phyloP scores from a whole-genome alignment of 768 basidiomycete species.

The Lentinula lateritia region DNA sequence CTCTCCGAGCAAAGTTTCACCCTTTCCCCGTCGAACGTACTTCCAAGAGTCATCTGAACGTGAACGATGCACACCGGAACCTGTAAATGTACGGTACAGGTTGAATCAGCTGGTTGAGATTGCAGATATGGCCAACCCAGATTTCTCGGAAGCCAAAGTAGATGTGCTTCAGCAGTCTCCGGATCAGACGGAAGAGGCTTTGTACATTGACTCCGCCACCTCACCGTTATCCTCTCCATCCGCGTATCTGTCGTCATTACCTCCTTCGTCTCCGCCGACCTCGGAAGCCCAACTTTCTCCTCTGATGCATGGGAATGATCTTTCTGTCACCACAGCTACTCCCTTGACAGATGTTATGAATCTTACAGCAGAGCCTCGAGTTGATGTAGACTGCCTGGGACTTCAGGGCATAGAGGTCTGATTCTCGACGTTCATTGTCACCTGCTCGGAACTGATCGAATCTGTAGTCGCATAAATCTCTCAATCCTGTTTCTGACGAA shows the following conservation, averaged over 20 bases:
- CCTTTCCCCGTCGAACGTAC: slow-evolving; percentile 1
- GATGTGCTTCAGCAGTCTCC: background rate
- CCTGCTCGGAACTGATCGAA: background rate
- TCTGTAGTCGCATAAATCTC: background rate
- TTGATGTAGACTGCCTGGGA: background rate
- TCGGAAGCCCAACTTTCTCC: slow-evolving; percentile 4
- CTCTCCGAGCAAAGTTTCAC: slow-evolving; percentile 1
- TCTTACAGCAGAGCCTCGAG: background rate
- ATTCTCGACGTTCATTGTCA: background rate
- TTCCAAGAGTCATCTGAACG: slow-evolving; percentile 1
- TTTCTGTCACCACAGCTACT: background rate
- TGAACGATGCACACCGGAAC: background rate
- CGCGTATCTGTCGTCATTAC: background rate
- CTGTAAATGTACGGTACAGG: background rate
- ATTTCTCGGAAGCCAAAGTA: background rate
- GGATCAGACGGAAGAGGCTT: background rate
- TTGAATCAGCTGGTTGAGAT: background rate
- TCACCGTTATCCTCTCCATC: background rate
- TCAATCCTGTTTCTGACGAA: background rate
- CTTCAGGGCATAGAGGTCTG: background rate
- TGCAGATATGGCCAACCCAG: background rate
- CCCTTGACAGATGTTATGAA: slow-evolving; percentile 1
- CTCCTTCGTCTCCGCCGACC: slow-evolving; percentile 1
- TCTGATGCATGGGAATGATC: background rate
- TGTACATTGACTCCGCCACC: background rate